A percentile compares a stretch with the other conserved stretches of the same genome.
These are phyloP conservation scores for Pseudoneurospora amorphoporcata DNA, from an alignment of 495 filamentous ascomycete genomes.

Conservation along the genomic window DNA sequence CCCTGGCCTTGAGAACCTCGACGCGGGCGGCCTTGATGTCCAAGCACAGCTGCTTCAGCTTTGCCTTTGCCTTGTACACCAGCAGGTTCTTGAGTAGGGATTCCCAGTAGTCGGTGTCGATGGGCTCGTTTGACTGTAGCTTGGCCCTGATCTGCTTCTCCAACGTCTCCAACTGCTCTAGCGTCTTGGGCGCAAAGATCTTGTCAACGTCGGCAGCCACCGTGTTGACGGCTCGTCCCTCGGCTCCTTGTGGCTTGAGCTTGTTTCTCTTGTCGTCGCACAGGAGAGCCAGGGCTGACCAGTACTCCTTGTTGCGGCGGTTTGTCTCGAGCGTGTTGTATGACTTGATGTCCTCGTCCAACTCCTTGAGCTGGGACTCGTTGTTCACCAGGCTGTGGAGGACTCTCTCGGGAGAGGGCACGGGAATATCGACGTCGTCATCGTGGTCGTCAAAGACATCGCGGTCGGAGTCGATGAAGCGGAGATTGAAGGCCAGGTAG, in stretches of 20 bases:
- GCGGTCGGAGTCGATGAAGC: conserved; percentile 76
- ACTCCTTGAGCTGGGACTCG: conserved; percentile 58
- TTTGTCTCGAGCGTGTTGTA: conserved; percentile 76
- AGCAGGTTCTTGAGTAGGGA: conserved; percentile 74
- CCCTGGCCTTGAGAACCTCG: conserved; percentile 53
- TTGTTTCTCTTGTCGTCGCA: conserved; percentile 67
- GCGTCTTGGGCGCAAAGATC: conserved; percentile 75
- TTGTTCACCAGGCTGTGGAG: conserved; percentile 54
- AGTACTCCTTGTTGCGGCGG: conserved; percentile 70
- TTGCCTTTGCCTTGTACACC: conserved; percentile 86
- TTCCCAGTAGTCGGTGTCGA: conserved; percentile 97
- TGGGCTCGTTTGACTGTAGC: conserved; percentile 75
- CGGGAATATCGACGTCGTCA: conserved; percentile 55
- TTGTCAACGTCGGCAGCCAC: conserved; percentile 83
- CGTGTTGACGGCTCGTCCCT: conserved; percentile 66
- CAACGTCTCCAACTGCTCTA: conserved; percentile 71
- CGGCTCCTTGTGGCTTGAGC: conserved; percentile 45
- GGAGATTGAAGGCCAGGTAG: conserved; percentile 84
- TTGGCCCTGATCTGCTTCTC: conserved; percentile 80
- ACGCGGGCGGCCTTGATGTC: conserved; percentile 67
- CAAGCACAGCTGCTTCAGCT: conserved; percentile 69
- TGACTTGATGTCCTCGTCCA: conserved; percentile 79
- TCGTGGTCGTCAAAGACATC: conserved; percentile 75
- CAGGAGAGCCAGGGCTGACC: conserved; percentile 83
- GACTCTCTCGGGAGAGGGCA: conserved; percentile 65